Percentiles rank a stretch among this genome's conserved stretches.
Conservation (phyloP, 768 basidiomycete species). For the Trametes gibbosa region DNA sequence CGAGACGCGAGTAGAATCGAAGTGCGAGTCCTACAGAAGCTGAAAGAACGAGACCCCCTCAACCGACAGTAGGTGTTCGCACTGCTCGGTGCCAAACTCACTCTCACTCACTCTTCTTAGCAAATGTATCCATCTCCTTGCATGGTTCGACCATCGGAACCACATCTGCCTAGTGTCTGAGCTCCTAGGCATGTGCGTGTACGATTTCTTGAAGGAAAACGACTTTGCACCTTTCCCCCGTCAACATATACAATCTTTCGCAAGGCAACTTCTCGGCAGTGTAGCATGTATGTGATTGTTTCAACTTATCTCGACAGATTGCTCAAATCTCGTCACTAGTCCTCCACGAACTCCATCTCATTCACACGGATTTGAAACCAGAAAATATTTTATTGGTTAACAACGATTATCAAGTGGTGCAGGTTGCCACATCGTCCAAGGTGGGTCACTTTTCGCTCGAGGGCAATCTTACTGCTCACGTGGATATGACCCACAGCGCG, state of each 20-base stretch:
- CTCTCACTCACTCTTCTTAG: conserved; percentile 40
- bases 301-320: conserved; percentile 8
- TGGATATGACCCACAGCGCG: conserved; percentile 44
- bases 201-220: conserved; percentile 98
- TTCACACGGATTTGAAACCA: conserved; percentile 98
- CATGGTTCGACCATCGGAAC: conserved; percentile 96
- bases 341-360: conserved; percentile 83
- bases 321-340: conserved; percentile 48
- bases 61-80: conserved; percentile 75
- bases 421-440: conserved; percentile 64
- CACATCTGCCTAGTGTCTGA: conserved; percentile 98
- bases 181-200: conserved; percentile 94
- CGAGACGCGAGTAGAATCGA: conserved; percentile 99
- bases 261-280: conserved; percentile 84
- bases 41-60: conserved; percentile 83
- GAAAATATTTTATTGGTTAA: conserved; percentile 96
- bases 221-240: conserved; percentile 95
- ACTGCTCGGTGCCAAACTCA: conserved; percentile 10
- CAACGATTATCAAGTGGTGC: conserved; percentile 67
- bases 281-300: conserved; percentile 76
- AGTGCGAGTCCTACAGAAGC: conserved; percentile 88
- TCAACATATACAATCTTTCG: conserved; percentile 94
- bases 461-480: conserved; percentile 1
- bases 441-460: conserved; percentile 31
- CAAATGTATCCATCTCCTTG: conserved; percentile 95